Base-by-base conservation (phyloP, 192 early-diverging fungal species). In the Backusella macrospora region DNA sequence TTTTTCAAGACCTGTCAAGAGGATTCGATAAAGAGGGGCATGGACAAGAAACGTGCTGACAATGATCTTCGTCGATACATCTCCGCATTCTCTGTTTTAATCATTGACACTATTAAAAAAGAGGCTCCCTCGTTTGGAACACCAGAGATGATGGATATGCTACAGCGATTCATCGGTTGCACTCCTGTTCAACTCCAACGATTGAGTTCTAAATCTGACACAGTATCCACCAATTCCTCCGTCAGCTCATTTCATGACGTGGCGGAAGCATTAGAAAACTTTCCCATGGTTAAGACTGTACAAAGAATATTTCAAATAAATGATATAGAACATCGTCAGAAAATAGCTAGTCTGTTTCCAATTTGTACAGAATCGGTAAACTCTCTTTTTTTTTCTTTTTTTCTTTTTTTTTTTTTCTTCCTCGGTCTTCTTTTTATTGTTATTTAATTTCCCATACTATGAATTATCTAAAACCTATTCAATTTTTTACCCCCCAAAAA, bases 351-450 rank as follows among this genome's bases (percentile, higher is more conserved):
- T n/a, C 70, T 87, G 6, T 70, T 79, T 12, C 71, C 69, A 21
- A 76, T 70, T n/a, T 87, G 83, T 16, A 82, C 86, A 3, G 80
- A 78, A 65, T 79, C 82, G 73, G 86, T 87, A 80, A 44, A 48
- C 15, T 14, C 9, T 13, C 4, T 18, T 42, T 42, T 23, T 5
- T 39, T 7, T 66, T 10, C 7, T 40, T 42, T 40, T 66, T 18
- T 42, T 23, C 5, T 39, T 7, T 66, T 10, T 8, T 40, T 42
- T 40, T 66, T 18, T 38, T 66, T 18, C 18, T 10, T 6, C 1
- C 34, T 34, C 15, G 14, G 37, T 9, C n/a, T 18, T 39, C 5
- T 0, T 39, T 39, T 38, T 65, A n/a, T 52, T 29, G 8, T 72
- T 49, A 49, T 49, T 49, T 18, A 8, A 14, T 21, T 55, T 73